Evolutionary conservation across 2,329 filamentous ascomycete genomes (phyloP).

Genomic region (Clarireedia hainanense): DNA sequence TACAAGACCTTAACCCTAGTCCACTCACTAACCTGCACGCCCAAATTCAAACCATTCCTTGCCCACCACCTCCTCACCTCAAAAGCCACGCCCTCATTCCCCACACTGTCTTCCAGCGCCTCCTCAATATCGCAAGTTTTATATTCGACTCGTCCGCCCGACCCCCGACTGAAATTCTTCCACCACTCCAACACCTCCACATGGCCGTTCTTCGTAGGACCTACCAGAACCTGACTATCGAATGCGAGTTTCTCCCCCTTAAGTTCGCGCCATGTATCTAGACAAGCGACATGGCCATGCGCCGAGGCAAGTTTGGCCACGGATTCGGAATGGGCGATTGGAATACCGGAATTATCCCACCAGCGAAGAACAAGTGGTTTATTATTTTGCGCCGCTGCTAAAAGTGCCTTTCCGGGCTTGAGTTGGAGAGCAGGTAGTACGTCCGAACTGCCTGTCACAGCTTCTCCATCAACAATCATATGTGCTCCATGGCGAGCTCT

Average conservation of each 20-base stretch:
- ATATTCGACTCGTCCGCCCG: conserved; percentile 73
- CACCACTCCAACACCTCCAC: conserved; percentile 87
- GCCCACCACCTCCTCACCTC: conserved; percentile 83
- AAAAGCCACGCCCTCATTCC: conserved; percentile 50
- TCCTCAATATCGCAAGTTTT: conserved; percentile 95
- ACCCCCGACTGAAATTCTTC: conserved; percentile 54
- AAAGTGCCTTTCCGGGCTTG: conserved; percentile 77
- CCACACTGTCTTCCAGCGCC: conserved; percentile 79
- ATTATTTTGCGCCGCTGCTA: conserved; percentile 77
- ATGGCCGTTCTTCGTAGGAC: conserved; percentile 80
- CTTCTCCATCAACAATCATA: conserved; percentile 13
- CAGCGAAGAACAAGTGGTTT: conserved; percentile 71
- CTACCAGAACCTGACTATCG: conserved; percentile 75
- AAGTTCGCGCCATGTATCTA: conserved; percentile 73
- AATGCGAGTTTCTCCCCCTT: conserved; percentile 71
- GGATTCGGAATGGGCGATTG: conserved; percentile 70
- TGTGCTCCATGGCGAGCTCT: conserved; percentile 18
- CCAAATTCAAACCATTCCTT: conserved; percentile 59
- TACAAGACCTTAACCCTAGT: conserved; percentile 52
- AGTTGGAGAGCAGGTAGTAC: conserved; percentile 41
- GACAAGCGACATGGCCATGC: conserved; percentile 74
- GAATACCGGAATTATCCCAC: conserved; percentile 79
- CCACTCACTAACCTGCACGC: conserved; percentile 64
- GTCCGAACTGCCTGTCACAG: conserved; percentile 14
- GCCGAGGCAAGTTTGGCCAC: conserved; percentile 79